These are phyloP conservation scores for Sporisorium reilianum DNA, from an alignment of 1,284 basidiomycete genomes.

Conservation along the genomic window DNA sequence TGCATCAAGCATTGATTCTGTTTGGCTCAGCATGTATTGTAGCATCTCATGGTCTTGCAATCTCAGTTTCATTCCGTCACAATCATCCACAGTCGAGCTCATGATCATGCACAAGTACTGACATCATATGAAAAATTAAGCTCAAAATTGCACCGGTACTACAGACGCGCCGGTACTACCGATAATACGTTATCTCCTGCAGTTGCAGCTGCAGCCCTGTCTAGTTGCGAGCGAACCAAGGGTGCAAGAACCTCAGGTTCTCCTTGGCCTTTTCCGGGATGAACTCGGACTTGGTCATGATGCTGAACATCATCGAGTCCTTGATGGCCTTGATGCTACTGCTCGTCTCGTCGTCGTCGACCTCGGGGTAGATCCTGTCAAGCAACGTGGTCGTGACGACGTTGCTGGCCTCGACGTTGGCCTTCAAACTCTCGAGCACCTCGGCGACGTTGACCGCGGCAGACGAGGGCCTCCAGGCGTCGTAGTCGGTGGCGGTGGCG, in stretches of 20 bases:
- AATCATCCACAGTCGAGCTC: background rate
- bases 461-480: conserved; percentile 76
- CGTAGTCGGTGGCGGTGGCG: conserved; percentile 70
- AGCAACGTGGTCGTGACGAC: conserved; percentile 78
- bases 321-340: conserved; percentile 42
- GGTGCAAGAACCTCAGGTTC: conserved; percentile 82
- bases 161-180: too few relatives aligned
- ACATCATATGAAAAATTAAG: background rate
- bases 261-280: conserved; percentile 78
- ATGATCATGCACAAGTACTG: background rate
- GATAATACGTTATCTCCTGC: too few relatives aligned
- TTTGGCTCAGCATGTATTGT: too few relatives aligned
- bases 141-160: too few relatives aligned
- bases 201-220: background rate
- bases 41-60: background rate
- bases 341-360: conserved; percentile 56
- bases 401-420: conserved; percentile 86
- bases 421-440: conserved; percentile 86
- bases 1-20: too few relatives aligned
- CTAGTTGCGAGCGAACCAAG: conserved; percentile 58
- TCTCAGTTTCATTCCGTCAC: background rate
- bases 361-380: conserved; percentile 76
- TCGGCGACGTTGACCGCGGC: conserved; percentile 88
- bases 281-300: conserved; percentile 80
- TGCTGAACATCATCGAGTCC: conserved; percentile 69